These are phyloP conservation scores for Parmelia sp. DNA, from an alignment of 495 filamentous ascomycete species.

Conservation along the genomic window DNA sequence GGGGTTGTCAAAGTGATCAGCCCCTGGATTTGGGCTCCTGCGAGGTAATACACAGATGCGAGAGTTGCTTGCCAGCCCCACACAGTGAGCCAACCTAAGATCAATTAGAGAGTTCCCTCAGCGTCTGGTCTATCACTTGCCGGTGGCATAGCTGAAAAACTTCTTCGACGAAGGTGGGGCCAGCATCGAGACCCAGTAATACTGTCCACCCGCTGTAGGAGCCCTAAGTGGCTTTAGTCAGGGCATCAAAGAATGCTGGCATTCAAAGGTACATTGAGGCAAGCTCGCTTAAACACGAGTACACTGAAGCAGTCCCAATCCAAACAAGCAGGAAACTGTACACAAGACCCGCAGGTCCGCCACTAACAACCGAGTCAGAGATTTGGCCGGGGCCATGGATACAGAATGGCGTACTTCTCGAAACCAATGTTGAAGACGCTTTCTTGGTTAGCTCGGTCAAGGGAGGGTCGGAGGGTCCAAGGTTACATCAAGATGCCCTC, in stretches of 20 bases:
- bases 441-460: slow-evolving; percentile 9
- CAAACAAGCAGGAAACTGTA: slow-evolving; percentile 47
- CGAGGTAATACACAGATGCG: slow-evolving; percentile 35
- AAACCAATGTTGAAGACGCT: slow-evolving; percentile 35
- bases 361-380: slow-evolving; percentile 31
- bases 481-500: slow-evolving; percentile 27
- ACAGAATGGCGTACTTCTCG: slow-evolving; percentile 28
- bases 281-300: slow-evolving; percentile 35
- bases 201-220: slow-evolving; percentile 14
- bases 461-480: background rate
- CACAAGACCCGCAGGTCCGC: slow-evolving; percentile 45
- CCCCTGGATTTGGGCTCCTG: slow-evolving; percentile 39
- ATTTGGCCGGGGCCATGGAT: background rate
- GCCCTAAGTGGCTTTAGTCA: slow-evolving; percentile 1
- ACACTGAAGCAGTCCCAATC: slow-evolving; percentile 33
- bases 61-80: slow-evolving; percentile 41
- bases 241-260: background rate
- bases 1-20: slow-evolving; percentile 33
- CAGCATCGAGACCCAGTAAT: slow-evolving; percentile 14
- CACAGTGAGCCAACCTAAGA: slow-evolving; percentile 40
- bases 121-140: background rate
- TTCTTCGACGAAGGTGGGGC: slow-evolving; percentile 7
- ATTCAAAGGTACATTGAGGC: slow-evolving; percentile 32
- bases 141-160: slow-evolving; percentile 14
- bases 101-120: background rate